A percentile compares a stretch with the other conserved stretches of the same genome.
Evolutionary conservation across 2,329 filamentous ascomycete genomes (phyloP).

Genomic region (Colletotrichum liriopes): DNA sequence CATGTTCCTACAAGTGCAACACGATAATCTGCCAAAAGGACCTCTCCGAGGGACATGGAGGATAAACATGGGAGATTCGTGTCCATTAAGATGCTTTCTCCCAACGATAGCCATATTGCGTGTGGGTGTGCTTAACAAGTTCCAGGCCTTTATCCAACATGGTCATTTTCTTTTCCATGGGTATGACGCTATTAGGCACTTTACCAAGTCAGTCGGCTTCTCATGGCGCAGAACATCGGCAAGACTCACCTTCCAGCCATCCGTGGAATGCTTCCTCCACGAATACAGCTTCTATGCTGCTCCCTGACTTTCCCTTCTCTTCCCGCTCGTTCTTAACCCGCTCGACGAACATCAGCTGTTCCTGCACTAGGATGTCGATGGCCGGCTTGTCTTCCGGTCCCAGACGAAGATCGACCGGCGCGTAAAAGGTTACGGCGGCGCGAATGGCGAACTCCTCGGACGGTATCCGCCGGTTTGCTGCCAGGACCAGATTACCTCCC

Average conservation of each 20-base stretch:
- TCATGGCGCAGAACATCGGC: no score
- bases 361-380: constrained; percentile 59
- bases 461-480: constrained; percentile 45
- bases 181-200: background rate
- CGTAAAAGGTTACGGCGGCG: constrained; percentile 59
- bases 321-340: constrained; percentile 46
- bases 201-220: background rate
- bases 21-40: background rate
- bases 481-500: constrained; percentile 61
- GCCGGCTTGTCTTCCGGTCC: constrained; percentile 58
- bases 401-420: constrained; percentile 56
- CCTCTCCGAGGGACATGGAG: background rate
- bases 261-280: constrained; percentile 35
- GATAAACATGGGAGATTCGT: background rate
- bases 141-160: constrained; percentile 2
- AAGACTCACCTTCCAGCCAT: constrained; percentile 33
- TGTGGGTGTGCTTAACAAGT: background rate
- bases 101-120: background rate
- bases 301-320: constrained; percentile 1
- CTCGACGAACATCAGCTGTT: constrained; percentile 57
- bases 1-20: no score
- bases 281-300: constrained; percentile 2
- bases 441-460: constrained; percentile 48
- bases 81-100: background rate
- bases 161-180: constrained; percentile 1